phyloP scores from a whole-genome alignment of 2,329 filamentous ascomycete species.

The Fusarium sulawesiense region DNA sequence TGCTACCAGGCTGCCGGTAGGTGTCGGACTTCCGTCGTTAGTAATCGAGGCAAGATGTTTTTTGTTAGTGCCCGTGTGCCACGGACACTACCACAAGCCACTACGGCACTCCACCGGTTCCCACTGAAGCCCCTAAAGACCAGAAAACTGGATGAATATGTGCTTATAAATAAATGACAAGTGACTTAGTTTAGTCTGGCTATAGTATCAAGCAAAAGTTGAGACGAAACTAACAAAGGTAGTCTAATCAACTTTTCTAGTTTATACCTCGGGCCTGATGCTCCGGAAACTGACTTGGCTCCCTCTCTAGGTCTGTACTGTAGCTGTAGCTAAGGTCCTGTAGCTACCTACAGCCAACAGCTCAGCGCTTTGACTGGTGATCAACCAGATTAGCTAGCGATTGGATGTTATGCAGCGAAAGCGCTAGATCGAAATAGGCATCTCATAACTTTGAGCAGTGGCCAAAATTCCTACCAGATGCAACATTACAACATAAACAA shows the following conservation, averaged over 20 bases:
- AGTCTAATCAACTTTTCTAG: neutral
- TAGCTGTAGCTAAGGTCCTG: neutral
- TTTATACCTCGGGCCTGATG: neutral
- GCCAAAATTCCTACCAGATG: neutral
- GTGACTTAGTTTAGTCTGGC: neutral
- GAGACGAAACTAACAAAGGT: neutral
- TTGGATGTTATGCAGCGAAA: conserved; percentile 9
- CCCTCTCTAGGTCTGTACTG: neutral
- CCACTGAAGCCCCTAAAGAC: neutral
- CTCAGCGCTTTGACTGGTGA: conserved; percentile 16
- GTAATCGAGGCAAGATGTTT: neutral
- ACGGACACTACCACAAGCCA: neutral
- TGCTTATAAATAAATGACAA: neutral
- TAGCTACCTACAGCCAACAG: neutral
- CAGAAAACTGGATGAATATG: neutral
- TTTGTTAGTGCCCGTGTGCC: neutral
- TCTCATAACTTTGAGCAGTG: conserved; percentile 25
- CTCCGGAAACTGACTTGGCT: neutral
- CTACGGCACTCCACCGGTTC: neutral
- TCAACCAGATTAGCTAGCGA: conserved; percentile 7
- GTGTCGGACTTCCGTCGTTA: too few relatives aligned
- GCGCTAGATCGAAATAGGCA: conserved; percentile 40
- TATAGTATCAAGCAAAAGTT: neutral
- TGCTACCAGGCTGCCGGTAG: neutral
- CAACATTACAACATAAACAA: neutral